Base-by-base conservation (phyloP, 202 grass and related monocot genomes). In the Bolboschoenoplectus hybrid region DNA sequence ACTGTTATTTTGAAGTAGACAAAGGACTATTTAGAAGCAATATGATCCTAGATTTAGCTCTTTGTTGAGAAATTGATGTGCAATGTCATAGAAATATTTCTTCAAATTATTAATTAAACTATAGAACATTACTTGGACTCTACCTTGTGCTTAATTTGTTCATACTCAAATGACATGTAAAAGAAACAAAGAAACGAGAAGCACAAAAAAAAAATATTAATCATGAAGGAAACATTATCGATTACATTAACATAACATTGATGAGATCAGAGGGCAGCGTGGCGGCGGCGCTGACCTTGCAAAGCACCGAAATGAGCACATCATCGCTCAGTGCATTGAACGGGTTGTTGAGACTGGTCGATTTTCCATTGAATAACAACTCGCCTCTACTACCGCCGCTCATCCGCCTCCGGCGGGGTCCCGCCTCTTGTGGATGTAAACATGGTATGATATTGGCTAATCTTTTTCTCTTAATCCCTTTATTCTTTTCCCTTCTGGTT, bases 291-390 rank as follows among this genome's bases (percentile, higher is more conserved):
- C 81, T 67, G n/a, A 89, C 78, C 55, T 88, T 88, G 63, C 68
- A 53, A 53, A 94, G 84, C 6, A 94, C 44, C 14, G 74, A 88
- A 4, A 94, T 19, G 13, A 92, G 55, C 39, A 94, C 46, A 13
- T 94, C 88, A 40, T 85, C 75, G 4, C 67, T 85, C 17, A 94
- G 84, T 46, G 32, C 62, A 12, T 85, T 84, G 53, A 94, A 94
- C 5, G 70, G 60, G 19, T 64, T 68, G 49, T 9, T 47, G 6
- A 45, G 47, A 64, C 67, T 66, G 40, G 8, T 26, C 0, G 5
- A 13, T 34, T 47, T 47, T 51, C 6, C 20, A 66, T 66, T 66
- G 14, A 49, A 82, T 12, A 64, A n/a, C 5, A 65, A 45, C n/a
- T 82, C 80, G 1, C 20, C 10, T 6, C 10, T 9, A 67, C 41